Conservation (phyloP, 108 stramenopile species). For the Cyclotella atomus region DNA sequence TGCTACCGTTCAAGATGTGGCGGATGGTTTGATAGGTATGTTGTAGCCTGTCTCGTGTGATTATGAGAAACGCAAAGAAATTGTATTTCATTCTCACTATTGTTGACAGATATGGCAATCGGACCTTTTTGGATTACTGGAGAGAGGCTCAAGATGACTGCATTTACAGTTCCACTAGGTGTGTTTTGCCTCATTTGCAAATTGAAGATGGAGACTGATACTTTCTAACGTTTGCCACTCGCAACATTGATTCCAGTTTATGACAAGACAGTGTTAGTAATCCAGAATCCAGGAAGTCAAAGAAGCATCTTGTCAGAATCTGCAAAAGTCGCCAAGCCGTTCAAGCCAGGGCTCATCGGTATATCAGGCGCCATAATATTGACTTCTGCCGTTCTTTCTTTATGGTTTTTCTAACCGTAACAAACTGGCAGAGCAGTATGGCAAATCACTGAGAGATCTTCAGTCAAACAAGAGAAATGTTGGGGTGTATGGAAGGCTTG, state of each 20-base stretch:
- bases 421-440: background rate
- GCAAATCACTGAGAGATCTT: background rate
- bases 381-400: background rate
- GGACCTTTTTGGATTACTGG: conserved; percentile 35
- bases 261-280: conserved; percentile 32
- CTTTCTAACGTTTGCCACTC: background rate
- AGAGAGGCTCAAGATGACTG: conserved; percentile 5
- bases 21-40: conserved; percentile 13
- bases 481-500: background rate
- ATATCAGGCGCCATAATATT: background rate
- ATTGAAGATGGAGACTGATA: too few species aligned
- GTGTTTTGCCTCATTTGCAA: background rate
- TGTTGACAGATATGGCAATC: conserved; percentile 12
- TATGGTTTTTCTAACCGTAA: conserved; percentile 1
- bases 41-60: background rate
- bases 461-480: background rate
- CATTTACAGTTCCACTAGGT: conserved; percentile 21
- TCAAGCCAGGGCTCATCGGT: conserved; percentile 1
- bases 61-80: background rate
- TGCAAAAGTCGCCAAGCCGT: conserved; percentile 26
- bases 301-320: background rate
- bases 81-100: background rate
- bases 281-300: conserved; percentile 2
- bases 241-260: background rate
- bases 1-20: conserved; percentile 21